Conservation (phyloP, 371 early-diverging fungal species). For the Rhizopus arrhizus region DNA sequence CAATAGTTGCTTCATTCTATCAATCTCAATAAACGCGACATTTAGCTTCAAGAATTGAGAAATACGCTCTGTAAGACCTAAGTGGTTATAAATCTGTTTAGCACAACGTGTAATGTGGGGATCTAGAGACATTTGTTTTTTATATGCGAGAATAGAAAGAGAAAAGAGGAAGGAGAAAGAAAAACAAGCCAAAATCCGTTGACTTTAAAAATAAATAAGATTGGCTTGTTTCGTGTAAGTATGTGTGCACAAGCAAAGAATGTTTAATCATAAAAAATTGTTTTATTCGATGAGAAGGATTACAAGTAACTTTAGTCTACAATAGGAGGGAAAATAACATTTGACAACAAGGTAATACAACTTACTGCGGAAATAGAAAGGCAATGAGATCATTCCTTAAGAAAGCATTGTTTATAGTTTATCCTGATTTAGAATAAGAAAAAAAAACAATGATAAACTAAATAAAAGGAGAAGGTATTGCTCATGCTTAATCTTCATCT, state of each 20-base stretch:
- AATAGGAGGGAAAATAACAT: neutral
- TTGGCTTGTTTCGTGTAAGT: too few relatives aligned
- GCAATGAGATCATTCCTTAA: neutral
- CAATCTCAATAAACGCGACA: slow-evolving; percentile 24
- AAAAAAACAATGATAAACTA: slow-evolving; percentile 1
- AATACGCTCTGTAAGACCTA: slow-evolving; percentile 32
- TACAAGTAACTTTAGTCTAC: too few relatives aligned
- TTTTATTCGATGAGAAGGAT: too few relatives aligned
- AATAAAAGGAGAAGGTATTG: slow-evolving; percentile 5
- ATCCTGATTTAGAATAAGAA: slow-evolving; percentile 6
- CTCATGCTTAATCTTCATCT: neutral
- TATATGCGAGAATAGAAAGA: neutral
- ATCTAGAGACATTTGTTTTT: slow-evolving; percentile 1
- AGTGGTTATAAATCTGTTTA: slow-evolving; percentile 44
- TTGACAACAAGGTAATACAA: slow-evolving; percentile 3
- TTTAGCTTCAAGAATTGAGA: neutral
- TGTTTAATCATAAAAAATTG: too few relatives aligned
- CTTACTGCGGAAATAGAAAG: neutral
- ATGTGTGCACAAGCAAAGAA: too few relatives aligned
- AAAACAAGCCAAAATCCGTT: neutral
- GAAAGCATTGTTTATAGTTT: neutral
- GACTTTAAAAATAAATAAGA: too few relatives aligned
- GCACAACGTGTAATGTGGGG: slow-evolving; percentile 22
- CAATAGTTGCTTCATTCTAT: slow-evolving; percentile 32
- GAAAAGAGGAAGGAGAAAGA: neutral